These are phyloP conservation scores for Hibiscus trionum DNA, from an alignment of 345 rosid genomes.

Conservation along the genomic window DNA sequence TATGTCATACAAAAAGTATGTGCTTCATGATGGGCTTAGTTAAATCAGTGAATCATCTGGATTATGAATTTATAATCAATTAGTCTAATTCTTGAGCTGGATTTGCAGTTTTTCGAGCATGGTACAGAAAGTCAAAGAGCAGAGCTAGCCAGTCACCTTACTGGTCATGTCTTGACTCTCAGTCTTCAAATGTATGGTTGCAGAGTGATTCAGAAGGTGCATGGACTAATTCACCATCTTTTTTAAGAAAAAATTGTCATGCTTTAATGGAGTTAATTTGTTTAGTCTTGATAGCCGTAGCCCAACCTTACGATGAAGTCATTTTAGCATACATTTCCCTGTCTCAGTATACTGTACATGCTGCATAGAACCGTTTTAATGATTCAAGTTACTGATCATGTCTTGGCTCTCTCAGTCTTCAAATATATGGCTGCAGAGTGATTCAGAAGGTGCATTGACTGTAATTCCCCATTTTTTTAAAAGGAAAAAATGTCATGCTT, in stretches of 20 bases:
- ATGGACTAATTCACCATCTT: not conserved
- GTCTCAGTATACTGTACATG: not conserved
- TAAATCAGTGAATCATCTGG: not conserved
- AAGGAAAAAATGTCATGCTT: not conserved
- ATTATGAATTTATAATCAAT: conserved; percentile 1
- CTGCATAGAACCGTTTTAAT: not conserved
- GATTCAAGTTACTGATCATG: conserved; percentile 40
- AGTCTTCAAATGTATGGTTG: conserved; percentile 98
- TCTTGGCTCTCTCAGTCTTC: conserved; percentile 82
- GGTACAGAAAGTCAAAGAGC: conserved; percentile 70
- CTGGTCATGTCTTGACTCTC: conserved; percentile 77
- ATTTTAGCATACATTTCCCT: not conserved
- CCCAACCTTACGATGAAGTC: not conserved
- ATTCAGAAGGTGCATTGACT: conserved; percentile 69
- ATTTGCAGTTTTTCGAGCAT: conserved; percentile 79
- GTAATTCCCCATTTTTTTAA: not conserved
- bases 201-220: conserved; percentile 96
- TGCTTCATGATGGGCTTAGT: not conserved
- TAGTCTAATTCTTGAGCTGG: conserved; percentile 16
- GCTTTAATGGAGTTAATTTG: not conserved
- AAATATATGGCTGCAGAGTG: conserved; percentile 99
- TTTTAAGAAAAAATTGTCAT: not conserved
- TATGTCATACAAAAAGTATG: conserved; percentile 88
- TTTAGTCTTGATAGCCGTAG: not conserved
- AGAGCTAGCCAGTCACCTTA: conserved; percentile 69